phyloP scores from a whole-genome alignment of 768 basidiomycete species.

The Strobilomyces dryophilus region DNA sequence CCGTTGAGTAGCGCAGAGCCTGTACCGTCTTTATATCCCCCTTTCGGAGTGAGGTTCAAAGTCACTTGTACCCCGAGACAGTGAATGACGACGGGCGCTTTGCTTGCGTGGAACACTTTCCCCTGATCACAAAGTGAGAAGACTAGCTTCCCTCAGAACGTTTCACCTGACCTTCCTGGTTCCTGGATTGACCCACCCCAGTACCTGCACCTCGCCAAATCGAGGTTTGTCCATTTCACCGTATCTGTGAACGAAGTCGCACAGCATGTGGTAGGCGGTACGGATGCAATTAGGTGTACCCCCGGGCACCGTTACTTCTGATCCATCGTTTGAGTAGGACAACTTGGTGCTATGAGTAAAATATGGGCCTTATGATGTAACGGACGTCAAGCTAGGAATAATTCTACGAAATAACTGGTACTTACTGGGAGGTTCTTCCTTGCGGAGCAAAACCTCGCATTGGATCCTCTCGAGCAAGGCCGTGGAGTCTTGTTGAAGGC shows the following conservation, averaged over 20 bases:
- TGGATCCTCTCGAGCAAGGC: slow-evolving; percentile 39
- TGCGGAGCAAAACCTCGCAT: slow-evolving; percentile 22
- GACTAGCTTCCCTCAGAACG: not conserved
- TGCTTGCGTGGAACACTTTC: slow-evolving; percentile 19
- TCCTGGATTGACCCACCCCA: slow-evolving; percentile 43
- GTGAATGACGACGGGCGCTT: slow-evolving; percentile 18
- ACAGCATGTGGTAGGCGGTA: slow-evolving; percentile 25
- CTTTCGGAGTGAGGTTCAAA: slow-evolving; percentile 22
- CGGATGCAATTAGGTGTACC: slow-evolving; percentile 23
- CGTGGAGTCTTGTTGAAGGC: slow-evolving; percentile 38
- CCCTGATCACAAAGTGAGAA: slow-evolving; percentile 19
- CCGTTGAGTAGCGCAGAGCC: slow-evolving; percentile 4
- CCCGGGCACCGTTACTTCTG: slow-evolving; percentile 18
- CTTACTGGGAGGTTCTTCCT: slow-evolving; percentile 22
- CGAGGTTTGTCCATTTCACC: slow-evolving; percentile 31
- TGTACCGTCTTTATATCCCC: slow-evolving; percentile 17
- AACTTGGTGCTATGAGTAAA: slow-evolving; percentile 21
- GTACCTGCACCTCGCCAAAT: slow-evolving; percentile 33
- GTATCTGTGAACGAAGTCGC: slow-evolving; percentile 31
- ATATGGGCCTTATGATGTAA: slow-evolving; percentile 23
- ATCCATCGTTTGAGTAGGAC: slow-evolving; percentile 8
- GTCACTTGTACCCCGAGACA: slow-evolving; percentile 25
- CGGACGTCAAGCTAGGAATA: slow-evolving; percentile 2
- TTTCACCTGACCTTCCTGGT: slow-evolving; percentile 30
- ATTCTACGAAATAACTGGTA: not conserved